Conservation (phyloP, 2,329 filamentous ascomycete species). For the Penicillium sp. region DNA sequence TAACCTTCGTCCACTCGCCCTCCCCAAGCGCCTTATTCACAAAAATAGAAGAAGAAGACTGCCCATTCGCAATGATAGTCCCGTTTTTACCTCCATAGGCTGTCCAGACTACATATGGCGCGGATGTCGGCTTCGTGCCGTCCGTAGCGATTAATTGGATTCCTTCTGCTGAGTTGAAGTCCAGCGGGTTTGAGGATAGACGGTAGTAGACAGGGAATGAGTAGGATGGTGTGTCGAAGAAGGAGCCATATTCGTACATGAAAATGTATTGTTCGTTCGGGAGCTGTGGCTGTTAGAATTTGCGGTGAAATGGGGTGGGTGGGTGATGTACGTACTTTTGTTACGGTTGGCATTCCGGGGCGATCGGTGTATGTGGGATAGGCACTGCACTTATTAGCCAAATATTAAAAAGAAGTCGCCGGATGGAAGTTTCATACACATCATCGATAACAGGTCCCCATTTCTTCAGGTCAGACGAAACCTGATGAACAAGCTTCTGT, state of each 20-base stretch:
- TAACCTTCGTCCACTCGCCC: slow-evolving; percentile 48
- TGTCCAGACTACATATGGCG: slow-evolving; percentile 56
- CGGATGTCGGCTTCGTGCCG: slow-evolving; percentile 44
- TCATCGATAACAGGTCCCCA: slow-evolving; percentile 67
- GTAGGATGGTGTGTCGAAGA: slow-evolving; percentile 32
- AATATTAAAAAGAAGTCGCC: neutral
- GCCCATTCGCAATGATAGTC: slow-evolving; percentile 51
- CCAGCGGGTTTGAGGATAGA: slow-evolving; percentile 48
- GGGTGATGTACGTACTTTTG: slow-evolving; percentile 27
- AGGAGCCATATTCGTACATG: slow-evolving; percentile 61
- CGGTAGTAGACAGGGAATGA: slow-evolving; percentile 56
- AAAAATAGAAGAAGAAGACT: slow-evolving; percentile 45
- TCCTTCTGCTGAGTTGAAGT: slow-evolving; percentile 45
- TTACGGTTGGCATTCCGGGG: slow-evolving; percentile 67
- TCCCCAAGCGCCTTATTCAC: slow-evolving; percentile 49
- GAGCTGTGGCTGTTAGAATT: slow-evolving; percentile 38
- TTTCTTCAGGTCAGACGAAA: slow-evolving; percentile 56
- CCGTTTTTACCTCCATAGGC: slow-evolving; percentile 48
- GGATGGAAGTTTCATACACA: slow-evolving; percentile 28
- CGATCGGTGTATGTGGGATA: slow-evolving; percentile 63
- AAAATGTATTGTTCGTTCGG: slow-evolving; percentile 63
- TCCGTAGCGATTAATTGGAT: slow-evolving; percentile 46
- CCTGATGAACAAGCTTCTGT: slow-evolving; percentile 68
- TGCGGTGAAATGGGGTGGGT: neutral
- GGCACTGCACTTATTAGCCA: slow-evolving; percentile 12